Evolutionary conservation across 768 basidiomycete species (phyloP).

Genomic region (Pleurotus cornucopiae): DNA sequence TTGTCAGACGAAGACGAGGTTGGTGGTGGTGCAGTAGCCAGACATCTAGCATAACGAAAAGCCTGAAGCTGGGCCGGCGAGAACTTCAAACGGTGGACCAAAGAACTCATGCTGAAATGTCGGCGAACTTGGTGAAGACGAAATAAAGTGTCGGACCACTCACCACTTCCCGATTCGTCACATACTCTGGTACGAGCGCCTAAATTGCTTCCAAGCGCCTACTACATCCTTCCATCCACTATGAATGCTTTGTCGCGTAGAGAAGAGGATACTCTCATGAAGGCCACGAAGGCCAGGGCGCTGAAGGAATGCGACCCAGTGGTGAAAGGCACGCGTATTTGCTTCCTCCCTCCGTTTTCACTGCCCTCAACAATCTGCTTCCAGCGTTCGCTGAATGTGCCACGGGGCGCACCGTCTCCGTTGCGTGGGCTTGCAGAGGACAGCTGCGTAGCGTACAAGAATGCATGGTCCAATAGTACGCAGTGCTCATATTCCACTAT

Average conservation of each 20-base stretch:
- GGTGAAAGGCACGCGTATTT: constrained; percentile 55
- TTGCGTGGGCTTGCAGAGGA: constrained; percentile 79
- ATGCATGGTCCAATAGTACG: constrained; percentile 80
- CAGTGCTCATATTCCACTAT: constrained; percentile 7
- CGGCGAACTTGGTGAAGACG: not conserved
- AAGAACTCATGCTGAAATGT: not conserved
- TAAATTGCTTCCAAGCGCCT: constrained; percentile 1
- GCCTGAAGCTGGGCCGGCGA: constrained; percentile 10
- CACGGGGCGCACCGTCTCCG: constrained; percentile 73
- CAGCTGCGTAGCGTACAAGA: constrained; percentile 67
- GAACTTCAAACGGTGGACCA: not conserved
- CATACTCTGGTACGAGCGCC: not conserved
- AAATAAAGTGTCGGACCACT: not conserved
- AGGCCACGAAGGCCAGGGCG: constrained; percentile 76
- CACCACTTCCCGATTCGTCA: not conserved
- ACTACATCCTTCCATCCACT: not conserved
- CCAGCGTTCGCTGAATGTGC: constrained; percentile 86
- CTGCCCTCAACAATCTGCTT: not conserved
- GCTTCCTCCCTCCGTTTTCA: not conserved
- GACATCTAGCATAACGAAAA: constrained; percentile 29
- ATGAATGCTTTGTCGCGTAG: constrained; percentile 87
- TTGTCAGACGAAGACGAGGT: constrained; percentile 28
- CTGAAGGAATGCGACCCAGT: constrained; percentile 73
- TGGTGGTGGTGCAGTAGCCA: constrained; percentile 49
- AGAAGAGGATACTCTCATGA: constrained; percentile 83